Evolutionary conservation across 2,329 filamentous ascomycete genomes (phyloP).

Genomic region (Arthrobotrys sphaeroides): DNA sequence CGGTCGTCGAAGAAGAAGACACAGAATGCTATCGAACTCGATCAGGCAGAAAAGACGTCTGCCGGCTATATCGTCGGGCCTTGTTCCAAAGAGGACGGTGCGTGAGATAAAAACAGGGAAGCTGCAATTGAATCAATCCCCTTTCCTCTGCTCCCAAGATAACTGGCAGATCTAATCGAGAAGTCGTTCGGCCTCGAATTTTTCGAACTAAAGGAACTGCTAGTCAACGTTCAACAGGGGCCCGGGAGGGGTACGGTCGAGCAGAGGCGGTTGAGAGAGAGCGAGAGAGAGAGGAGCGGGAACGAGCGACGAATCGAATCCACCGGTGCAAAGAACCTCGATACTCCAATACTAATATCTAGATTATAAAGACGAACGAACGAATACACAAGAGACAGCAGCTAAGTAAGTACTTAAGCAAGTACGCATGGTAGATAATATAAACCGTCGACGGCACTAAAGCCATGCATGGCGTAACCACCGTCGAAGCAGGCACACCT

Average conservation of each 20-base stretch:
- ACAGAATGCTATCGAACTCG: neutral
- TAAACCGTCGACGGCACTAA: neutral
- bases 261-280: neutral
- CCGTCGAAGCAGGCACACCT: slow-evolving; percentile 23
- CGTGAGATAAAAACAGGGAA: slow-evolving; percentile 45
- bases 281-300: neutral
- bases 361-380: too few relatives aligned
- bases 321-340: neutral
- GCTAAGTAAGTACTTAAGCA: too few relatives aligned
- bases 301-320: slow-evolving; percentile 19
- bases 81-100: slow-evolving; percentile 51
- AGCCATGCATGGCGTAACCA: slow-evolving; percentile 38
- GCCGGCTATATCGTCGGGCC: slow-evolving; percentile 27
- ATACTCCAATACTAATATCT: too few relatives aligned
- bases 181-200: neutral
- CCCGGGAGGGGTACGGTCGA: neutral
- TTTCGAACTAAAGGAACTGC: neutral
- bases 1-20: neutral
- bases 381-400: too few relatives aligned
- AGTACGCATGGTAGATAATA: too few relatives aligned
- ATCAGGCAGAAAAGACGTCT: slow-evolving; percentile 20
- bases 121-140: neutral
- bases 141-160: neutral
- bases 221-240: too few relatives aligned
- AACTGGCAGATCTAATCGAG: neutral